Conservation (phyloP, 139 green algal genomes). For the Yamagishiella unicocca region DNA sequence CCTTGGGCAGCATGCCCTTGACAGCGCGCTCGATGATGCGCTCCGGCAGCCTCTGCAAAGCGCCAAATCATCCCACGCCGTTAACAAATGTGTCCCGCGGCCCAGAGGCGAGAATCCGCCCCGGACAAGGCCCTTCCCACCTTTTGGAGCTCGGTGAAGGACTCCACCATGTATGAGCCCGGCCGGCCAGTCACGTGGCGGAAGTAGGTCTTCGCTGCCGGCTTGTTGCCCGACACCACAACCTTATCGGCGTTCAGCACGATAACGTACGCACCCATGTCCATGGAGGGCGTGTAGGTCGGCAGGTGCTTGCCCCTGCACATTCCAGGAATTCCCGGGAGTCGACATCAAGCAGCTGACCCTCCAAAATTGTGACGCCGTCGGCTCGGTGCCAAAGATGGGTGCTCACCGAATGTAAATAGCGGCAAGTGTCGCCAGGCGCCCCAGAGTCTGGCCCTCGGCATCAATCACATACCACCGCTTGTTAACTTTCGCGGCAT, state of each 20-base stretch:
- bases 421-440: slow-evolving; percentile 89
- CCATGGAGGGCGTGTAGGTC: slow-evolving; percentile 93
- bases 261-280: slow-evolving; percentile 97
- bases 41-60: slow-evolving; percentile 91
- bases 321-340: background rate
- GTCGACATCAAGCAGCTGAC: no score
- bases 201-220: slow-evolving; percentile 93
- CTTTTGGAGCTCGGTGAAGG: slow-evolving; percentile 84
- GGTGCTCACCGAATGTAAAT: slow-evolving; percentile 81
- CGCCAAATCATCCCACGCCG: background rate
- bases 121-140: no score
- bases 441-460: slow-evolving; percentile 93
- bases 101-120: no score
- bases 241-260: slow-evolving; percentile 98
- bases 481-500: slow-evolving; percentile 87
- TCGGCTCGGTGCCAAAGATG: no score
- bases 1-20: slow-evolving; percentile 98
- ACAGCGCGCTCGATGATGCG: slow-evolving; percentile 98
- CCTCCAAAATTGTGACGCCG: no score
- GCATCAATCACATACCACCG: slow-evolving; percentile 97
- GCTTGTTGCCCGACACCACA: slow-evolving; percentile 92
- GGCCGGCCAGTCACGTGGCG: slow-evolving; percentile 84
- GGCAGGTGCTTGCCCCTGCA: slow-evolving; percentile 90
- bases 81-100: no score
- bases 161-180: slow-evolving; percentile 82